Conservation (phyloP, 2,329 filamentous ascomycete genomes). For the Trichoderma sp. region DNA sequence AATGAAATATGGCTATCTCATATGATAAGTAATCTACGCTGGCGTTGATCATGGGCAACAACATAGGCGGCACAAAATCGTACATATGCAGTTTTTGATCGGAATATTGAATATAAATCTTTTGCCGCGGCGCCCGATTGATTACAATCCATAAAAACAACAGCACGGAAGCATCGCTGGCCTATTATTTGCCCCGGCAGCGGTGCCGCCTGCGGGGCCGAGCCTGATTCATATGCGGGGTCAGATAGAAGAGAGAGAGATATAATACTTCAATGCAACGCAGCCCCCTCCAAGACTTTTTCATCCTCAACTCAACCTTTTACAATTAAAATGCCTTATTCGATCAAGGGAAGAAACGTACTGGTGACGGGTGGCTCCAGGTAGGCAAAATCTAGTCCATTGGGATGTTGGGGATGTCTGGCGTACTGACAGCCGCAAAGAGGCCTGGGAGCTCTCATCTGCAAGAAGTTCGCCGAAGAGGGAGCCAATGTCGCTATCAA, state of each 20-base stretch:
- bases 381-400: neutral
- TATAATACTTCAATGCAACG: neutral
- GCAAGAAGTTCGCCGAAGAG: conserved; percentile 14
- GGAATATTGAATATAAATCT: neutral
- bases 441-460: conserved; percentile 11
- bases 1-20: neutral
- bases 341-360: conserved; percentile 8
- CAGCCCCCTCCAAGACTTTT: neutral
- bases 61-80: neutral
- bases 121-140: neutral
- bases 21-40: neutral
- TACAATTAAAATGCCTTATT: conserved; percentile 12
- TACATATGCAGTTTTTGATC: neutral
- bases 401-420: too few species aligned
- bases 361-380: conserved; percentile 12
- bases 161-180: neutral
- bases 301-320: neutral
- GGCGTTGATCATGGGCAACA: neutral
- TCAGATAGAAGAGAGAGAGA: neutral
- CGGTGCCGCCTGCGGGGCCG: neutral
- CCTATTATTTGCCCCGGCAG: neutral
- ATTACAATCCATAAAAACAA: neutral
- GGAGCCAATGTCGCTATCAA: conserved; percentile 12
- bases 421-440: neutral
- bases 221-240: neutral